Evolutionary conservation across 1,139 yeast genomes (phyloP).

Genomic region (Eremothecium sinecaudum): DNA sequence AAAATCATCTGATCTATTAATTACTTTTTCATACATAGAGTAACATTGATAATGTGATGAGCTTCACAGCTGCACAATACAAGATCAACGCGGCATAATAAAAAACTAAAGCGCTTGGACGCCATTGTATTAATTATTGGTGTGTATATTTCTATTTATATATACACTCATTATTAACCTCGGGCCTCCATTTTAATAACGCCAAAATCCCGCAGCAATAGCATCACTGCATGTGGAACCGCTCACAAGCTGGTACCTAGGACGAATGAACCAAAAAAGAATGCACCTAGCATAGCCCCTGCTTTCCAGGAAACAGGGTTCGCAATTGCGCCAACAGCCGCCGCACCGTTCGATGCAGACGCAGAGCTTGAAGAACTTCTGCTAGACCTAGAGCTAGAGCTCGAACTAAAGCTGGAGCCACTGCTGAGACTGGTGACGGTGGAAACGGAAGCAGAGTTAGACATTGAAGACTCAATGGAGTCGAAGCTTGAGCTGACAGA

Average conservation of each 20-base stretch:
- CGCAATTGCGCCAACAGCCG: slow-evolving; percentile 15
- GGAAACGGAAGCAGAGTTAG: slow-evolving; percentile 8
- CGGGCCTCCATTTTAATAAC: no score
- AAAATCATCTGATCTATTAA: no score
- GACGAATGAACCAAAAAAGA: slow-evolving; percentile 27
- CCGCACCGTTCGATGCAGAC: slow-evolving; percentile 9
- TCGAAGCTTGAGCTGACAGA: slow-evolving; percentile 20
- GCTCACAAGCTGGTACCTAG: slow-evolving; percentile 21
- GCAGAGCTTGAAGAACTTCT: slow-evolving; percentile 3
- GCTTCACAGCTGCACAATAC: no score
- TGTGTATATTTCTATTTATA: no score
- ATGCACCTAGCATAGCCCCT: slow-evolving; percentile 26
- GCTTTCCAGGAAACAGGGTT: slow-evolving; percentile 30
- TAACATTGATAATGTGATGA: no score
- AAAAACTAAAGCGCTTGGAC: no score
- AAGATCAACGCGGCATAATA: no score
- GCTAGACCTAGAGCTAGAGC: slow-evolving; percentile 6
- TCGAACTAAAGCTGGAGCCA: slow-evolving; percentile 7
- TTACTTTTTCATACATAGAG: no score
- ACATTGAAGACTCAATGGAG: slow-evolving; percentile 20
- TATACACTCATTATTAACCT: no score
- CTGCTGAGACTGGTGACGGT: slow-evolving; percentile 11
- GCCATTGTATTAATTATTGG: no score
- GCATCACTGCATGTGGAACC: no score
- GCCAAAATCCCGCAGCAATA: no score